A percentile compares a stretch with the other conserved stretches of the same genome.
These are phyloP conservation scores for Brettanomyces custersianus DNA, from an alignment of 805 yeast genomes.

Conservation along the genomic window DNA sequence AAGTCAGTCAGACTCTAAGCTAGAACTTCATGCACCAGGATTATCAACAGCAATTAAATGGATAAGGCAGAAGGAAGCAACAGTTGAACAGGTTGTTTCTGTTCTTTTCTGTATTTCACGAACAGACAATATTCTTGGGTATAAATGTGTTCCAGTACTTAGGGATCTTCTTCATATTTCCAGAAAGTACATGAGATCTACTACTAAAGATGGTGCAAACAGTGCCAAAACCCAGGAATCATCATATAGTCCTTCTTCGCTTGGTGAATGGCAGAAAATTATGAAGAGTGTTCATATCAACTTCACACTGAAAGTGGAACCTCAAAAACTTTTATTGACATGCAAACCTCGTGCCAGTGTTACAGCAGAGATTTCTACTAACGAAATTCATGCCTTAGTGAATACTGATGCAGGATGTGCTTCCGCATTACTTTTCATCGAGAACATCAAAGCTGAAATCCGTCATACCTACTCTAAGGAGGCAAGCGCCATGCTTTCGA, in stretches of 20 bases:
- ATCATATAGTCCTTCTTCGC: neutral
- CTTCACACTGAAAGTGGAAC: conserved; percentile 54
- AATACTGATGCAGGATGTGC: conserved; percentile 38
- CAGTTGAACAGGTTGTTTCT: conserved; percentile 35
- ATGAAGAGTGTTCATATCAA: conserved; percentile 52
- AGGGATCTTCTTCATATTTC: conserved; percentile 46
- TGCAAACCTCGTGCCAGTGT: conserved; percentile 95
- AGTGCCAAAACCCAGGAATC: conserved; percentile 3
- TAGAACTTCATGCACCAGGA: conserved; percentile 69
- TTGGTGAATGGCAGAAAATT: conserved; percentile 33
- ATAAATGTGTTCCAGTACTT: conserved; percentile 74
- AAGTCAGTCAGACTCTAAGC: conserved; percentile 34
- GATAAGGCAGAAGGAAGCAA: conserved; percentile 25
- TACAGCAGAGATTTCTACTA: conserved; percentile 72
- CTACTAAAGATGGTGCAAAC: neutral
- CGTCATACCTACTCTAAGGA: conserved; percentile 91
- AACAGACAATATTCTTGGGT: conserved; percentile 60
- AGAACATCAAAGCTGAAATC: conserved; percentile 57
- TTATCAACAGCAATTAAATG: conserved; percentile 52
- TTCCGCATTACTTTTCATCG: conserved; percentile 37
- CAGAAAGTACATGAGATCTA: conserved; percentile 35
- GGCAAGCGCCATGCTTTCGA: conserved; percentile 60
- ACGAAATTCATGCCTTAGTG: conserved; percentile 52
- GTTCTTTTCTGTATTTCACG: conserved; percentile 54
- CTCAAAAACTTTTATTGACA: conserved; percentile 68